phyloP scores from a whole-genome alignment of 495 filamentous ascomycete genomes.

The Ramalina intermedia region DNA sequence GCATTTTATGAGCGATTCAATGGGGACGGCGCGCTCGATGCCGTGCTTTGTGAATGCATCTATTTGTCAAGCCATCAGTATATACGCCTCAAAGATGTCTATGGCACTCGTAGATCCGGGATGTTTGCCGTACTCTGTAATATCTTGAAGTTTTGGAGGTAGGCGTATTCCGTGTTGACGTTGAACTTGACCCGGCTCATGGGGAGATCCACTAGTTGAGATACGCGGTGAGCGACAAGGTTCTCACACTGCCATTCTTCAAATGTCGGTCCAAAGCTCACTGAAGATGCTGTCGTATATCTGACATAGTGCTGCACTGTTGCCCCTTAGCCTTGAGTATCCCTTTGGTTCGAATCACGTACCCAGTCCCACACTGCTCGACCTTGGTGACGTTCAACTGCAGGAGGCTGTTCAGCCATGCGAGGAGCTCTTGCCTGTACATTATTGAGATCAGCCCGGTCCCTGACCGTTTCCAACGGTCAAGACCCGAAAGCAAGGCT shows the following conservation, averaged over 20 bases:
- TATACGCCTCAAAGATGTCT: neutral
- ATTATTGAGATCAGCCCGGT: neutral
- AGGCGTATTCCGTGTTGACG: slow-evolving; percentile 91
- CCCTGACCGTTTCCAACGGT: neutral
- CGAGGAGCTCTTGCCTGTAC: slow-evolving; percentile 81
- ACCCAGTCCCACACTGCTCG: slow-evolving; percentile 98
- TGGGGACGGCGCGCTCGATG: slow-evolving; percentile 75
- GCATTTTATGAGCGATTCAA: slow-evolving; percentile 83
- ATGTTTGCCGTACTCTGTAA: slow-evolving; percentile 60
- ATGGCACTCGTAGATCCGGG: neutral
- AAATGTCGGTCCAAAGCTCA: slow-evolving; percentile 22
- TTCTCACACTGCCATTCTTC: neutral
- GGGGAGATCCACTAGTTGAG: slow-evolving; percentile 60
- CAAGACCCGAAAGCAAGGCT: neutral
- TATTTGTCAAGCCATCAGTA: slow-evolving; percentile 19
- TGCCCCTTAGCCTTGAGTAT: neutral
- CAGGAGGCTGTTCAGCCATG: slow-evolving; percentile 94
- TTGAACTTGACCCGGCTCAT: slow-evolving; percentile 98
- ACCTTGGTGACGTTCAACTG: slow-evolving; percentile 96
- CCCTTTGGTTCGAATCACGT: slow-evolving; percentile 24
- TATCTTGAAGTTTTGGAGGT: slow-evolving; percentile 95
- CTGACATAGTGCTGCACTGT: slow-evolving; percentile 88
- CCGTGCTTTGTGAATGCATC: slow-evolving; percentile 71
- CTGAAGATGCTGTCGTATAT: slow-evolving; percentile 94
- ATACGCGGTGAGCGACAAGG: slow-evolving; percentile 6